Conservation (phyloP, 78 protist genomes). For the Guillardia theta region DNA sequence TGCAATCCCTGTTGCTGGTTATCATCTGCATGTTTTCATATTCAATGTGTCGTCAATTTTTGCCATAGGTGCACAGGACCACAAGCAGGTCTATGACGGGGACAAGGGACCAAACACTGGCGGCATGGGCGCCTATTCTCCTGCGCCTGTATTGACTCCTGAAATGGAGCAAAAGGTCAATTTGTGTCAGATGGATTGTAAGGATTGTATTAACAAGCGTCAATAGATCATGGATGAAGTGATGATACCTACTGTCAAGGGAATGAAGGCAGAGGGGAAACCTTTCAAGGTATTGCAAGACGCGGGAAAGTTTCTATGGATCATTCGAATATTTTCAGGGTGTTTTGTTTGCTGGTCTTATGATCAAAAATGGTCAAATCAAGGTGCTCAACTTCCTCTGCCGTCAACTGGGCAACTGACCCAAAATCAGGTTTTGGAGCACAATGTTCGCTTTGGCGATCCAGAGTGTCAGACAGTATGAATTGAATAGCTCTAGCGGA, state of each 20-base stretch:
- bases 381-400: not conserved
- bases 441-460: conserved; percentile 23
- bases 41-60: not conserved
- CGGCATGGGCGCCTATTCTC: conserved; percentile 43
- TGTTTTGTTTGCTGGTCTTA: conserved; percentile 12
- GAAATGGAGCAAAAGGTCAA: conserved; percentile 24
- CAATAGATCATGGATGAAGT: not conserved
- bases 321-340: too few species aligned
- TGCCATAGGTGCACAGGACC: conserved; percentile 19
- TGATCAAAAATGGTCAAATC: conserved; percentile 21
- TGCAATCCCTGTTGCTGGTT: not conserved
- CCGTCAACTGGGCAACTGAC: not conserved
- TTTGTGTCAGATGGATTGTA: too few species aligned
- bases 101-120: conserved; percentile 29
- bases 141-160: conserved; percentile 9
- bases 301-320: too few species aligned
- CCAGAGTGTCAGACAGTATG: conserved; percentile 11
- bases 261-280: not conserved
- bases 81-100: not conserved
- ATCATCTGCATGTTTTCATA: not conserved
- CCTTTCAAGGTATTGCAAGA: conserved; percentile 41
- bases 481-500: too few species aligned
- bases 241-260: conserved; percentile 28
- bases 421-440: not conserved
- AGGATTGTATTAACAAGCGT: too few species aligned